Evolutionary conservation across 805 yeast genomes (phyloP).

Genomic region (Priceomyces haplophilus): DNA sequence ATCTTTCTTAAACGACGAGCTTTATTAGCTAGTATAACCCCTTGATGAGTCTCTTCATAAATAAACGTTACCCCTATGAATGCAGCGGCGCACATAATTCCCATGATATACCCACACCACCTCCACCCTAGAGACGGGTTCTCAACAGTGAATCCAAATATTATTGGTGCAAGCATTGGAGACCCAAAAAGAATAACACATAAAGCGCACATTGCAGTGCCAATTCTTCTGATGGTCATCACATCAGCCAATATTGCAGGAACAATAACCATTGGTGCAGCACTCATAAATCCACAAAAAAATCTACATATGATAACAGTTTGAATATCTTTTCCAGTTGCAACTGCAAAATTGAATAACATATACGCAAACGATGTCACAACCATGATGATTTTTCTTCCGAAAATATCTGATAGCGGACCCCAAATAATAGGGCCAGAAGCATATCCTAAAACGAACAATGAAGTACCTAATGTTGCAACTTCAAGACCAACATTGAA

Average conservation of each 20-base stretch:
- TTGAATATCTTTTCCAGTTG: slow-evolving; percentile 69
- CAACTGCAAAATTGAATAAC: slow-evolving; percentile 52
- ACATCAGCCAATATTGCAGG: slow-evolving; percentile 82
- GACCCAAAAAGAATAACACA: slow-evolving; percentile 61
- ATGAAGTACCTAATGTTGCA: slow-evolving; percentile 65
- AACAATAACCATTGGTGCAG: slow-evolving; percentile 73
- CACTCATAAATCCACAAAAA: slow-evolving; percentile 72
- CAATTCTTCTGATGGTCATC: slow-evolving; percentile 30
- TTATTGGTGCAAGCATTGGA: slow-evolving; percentile 74
- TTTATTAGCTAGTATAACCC: slow-evolving; percentile 59
- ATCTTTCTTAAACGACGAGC: slow-evolving; percentile 60
- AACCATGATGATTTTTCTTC: slow-evolving; percentile 37
- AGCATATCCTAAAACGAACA: slow-evolving; percentile 83
- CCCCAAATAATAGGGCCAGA: slow-evolving; percentile 85
- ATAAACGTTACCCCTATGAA: slow-evolving; percentile 24
- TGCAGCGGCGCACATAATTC: slow-evolving; percentile 27
- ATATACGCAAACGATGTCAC: slow-evolving; percentile 32
- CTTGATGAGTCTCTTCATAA: slow-evolving; percentile 69
- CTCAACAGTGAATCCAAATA: slow-evolving; percentile 32
- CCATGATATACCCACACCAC: slow-evolving; percentile 48
- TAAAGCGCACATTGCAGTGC: background rate
- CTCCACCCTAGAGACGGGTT: slow-evolving; percentile 44
- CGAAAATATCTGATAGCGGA: slow-evolving; percentile 11
- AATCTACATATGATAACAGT: slow-evolving; percentile 70
- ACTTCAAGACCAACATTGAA: slow-evolving; percentile 61